Percentiles rank a stretch among this genome's conserved stretches.
These are phyloP conservation scores for Tremella fuciformis DNA, from an alignment of 768 basidiomycete species.

Conservation along the genomic window DNA sequence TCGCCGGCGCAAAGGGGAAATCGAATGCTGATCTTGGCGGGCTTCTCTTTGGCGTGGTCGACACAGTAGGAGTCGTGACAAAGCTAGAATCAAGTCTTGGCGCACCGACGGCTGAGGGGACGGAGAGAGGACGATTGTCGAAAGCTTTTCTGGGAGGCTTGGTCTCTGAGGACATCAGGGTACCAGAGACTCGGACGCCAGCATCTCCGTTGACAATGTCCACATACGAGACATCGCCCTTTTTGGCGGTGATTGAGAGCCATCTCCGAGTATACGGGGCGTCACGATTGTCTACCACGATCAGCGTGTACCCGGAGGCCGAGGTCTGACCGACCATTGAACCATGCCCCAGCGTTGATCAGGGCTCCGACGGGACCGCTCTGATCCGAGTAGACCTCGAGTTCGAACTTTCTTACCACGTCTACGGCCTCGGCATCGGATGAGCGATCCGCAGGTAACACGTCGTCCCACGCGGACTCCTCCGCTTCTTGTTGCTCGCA, in stretches of 20 bases:
- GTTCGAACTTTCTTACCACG: conserved; percentile 28
- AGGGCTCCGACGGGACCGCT: conserved; percentile 37
- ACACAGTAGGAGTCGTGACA: conserved; percentile 1
- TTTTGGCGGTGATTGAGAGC: conserved; percentile 46
- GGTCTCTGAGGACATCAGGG: background rate
- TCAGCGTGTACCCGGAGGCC: background rate
- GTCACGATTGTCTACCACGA: conserved; percentile 33
- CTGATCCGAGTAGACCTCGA: conserved; percentile 31
- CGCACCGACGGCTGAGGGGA: background rate
- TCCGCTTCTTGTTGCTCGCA: conserved; percentile 50
- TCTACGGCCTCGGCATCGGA: conserved; percentile 37
- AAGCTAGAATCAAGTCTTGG: conserved; percentile 9
- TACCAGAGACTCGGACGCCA: conserved; percentile 30
- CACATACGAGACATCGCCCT: conserved; percentile 33
- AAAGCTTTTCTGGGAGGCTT: conserved; percentile 17
- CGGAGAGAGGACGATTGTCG: conserved; percentile 10
- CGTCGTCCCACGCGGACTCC: conserved; percentile 42
- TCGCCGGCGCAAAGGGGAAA: conserved; percentile 6
- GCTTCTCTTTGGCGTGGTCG: background rate
- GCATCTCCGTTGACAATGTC: conserved; percentile 49
- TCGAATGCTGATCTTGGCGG: conserved; percentile 4
- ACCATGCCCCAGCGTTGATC: conserved; percentile 35
- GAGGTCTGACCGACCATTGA: conserved; percentile 35
- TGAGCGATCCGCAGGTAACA: conserved; percentile 13
- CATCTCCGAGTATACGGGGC: conserved; percentile 40